Evolutionary conservation across 805 yeast species (phyloP).

Genomic region (Metschnikowia reukaufii): DNA sequence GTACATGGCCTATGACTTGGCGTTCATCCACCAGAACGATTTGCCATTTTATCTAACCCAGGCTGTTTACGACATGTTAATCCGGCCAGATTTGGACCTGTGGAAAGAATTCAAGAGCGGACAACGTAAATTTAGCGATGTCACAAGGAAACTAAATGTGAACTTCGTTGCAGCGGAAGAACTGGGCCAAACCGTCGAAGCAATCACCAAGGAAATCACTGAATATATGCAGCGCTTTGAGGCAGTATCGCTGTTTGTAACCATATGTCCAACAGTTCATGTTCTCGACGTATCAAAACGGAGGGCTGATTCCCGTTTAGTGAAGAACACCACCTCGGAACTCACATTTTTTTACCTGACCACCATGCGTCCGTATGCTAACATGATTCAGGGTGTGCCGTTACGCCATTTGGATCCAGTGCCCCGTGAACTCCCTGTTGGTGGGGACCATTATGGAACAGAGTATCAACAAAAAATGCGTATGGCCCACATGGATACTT

Average conservation of each 20-base stretch:
- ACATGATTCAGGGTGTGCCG: constrained; percentile 15
- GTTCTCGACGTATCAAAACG: constrained; percentile 17
- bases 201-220: constrained; percentile 7
- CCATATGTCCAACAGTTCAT: constrained; percentile 7
- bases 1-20: constrained; percentile 34
- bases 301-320: constrained; percentile 6
- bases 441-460: constrained; percentile 18
- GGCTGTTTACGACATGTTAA: constrained; percentile 32
- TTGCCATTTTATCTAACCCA: constrained; percentile 64
- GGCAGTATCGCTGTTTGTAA: constrained; percentile 7
- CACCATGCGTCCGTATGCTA: constrained; percentile 15
- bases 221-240: constrained; percentile 8
- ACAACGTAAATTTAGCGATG: neutral
- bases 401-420: constrained; percentile 15
- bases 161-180: constrained; percentile 21
- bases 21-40: constrained; percentile 53
- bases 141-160: constrained; percentile 8
- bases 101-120: constrained; percentile 1
- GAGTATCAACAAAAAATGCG: constrained; percentile 11
- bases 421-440: neutral
- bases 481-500: constrained; percentile 3
- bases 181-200: constrained; percentile 11
- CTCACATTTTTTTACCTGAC: constrained; percentile 21
- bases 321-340: constrained; percentile 10
- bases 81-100: constrained; percentile 27